A percentile compares a stretch with the other conserved stretches of the same genome.
Evolutionary conservation across 148 eudicot species (phyloP).

Genomic region (Dianthus caryophyllus): DNA sequence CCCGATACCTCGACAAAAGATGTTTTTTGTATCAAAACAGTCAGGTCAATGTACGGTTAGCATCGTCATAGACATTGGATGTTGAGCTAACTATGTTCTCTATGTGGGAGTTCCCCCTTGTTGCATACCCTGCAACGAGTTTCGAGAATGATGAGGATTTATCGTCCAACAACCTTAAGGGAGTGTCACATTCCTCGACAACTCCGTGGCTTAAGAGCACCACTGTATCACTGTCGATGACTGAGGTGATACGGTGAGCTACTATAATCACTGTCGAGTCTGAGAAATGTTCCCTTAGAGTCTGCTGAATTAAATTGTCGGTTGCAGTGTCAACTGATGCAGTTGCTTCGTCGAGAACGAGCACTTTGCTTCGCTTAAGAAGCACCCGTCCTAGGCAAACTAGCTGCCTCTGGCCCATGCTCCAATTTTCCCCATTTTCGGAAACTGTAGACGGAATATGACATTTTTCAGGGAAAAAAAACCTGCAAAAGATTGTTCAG

Average conservation of each 20-base stretch:
- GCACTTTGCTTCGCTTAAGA: constrained; percentile 39
- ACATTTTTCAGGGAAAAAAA: not conserved
- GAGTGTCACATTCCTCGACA: constrained; percentile 59
- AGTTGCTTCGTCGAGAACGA: constrained; percentile 45
- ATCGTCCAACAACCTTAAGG: constrained; percentile 51
- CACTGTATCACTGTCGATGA: constrained; percentile 73
- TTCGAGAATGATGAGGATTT: constrained; percentile 58
- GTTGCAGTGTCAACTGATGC: constrained; percentile 51
- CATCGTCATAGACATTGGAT: too few relatives aligned
- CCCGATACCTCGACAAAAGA: too few relatives aligned
- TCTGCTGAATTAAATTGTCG: constrained; percentile 40
- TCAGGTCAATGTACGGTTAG: too few relatives aligned
- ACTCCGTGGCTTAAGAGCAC: constrained; percentile 37
- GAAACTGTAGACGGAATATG: constrained; percentile 14
- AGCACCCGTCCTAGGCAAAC: constrained; percentile 52
- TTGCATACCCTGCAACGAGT: constrained; percentile 60
- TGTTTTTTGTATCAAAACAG: too few relatives aligned
- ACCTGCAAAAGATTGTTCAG: too few relatives aligned
- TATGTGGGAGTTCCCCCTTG: constrained; percentile 22
- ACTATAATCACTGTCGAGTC: constrained; percentile 37
- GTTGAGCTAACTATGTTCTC: too few relatives aligned
- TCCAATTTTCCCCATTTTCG: constrained; percentile 53
- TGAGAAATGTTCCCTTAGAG: constrained; percentile 32
- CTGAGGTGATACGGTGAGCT: constrained; percentile 47
- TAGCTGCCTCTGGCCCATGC: constrained; percentile 50